phyloP scores from a whole-genome alignment of 768 basidiomycete genomes.

The Pleurotus citrinopileatus region DNA sequence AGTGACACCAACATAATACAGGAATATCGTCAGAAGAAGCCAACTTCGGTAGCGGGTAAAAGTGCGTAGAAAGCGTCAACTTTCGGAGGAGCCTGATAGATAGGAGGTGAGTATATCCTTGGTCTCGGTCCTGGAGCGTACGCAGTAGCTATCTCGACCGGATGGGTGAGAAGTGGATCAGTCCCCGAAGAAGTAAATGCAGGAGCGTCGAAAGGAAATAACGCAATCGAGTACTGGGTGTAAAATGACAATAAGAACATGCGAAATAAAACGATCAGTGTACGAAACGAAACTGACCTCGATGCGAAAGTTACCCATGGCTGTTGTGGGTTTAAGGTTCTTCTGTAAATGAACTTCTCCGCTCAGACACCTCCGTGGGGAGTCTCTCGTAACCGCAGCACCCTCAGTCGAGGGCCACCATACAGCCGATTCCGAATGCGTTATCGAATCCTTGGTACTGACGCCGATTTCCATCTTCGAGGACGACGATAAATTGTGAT shows the following conservation, averaged over 20 bases:
- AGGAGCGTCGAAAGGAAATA: slow-evolving; percentile 33
- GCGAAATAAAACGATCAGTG: neutral
- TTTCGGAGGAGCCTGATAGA: slow-evolving; percentile 15
- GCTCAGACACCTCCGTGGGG: slow-evolving; percentile 21
- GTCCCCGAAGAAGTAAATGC: slow-evolving; percentile 23
- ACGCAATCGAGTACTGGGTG: slow-evolving; percentile 33
- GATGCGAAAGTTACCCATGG: slow-evolving; percentile 35
- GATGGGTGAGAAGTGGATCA: slow-evolving; percentile 24
- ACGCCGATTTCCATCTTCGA: slow-evolving; percentile 6
- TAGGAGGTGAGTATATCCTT: slow-evolving; percentile 26
- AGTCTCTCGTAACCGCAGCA: slow-evolving; percentile 4
- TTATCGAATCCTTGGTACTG: slow-evolving; percentile 23
- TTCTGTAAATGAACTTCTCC: slow-evolving; percentile 35
- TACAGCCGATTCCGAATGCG: slow-evolving; percentile 25
- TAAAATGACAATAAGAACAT: neutral
- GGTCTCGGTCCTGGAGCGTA: slow-evolving; percentile 26
- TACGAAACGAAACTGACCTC: slow-evolving; percentile 27
- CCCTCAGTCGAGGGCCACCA: slow-evolving; percentile 30
- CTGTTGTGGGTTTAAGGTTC: slow-evolving; percentile 33
- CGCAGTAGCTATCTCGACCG: slow-evolving; percentile 32
- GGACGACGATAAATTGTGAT: slow-evolving; percentile 8
- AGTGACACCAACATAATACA: too few species aligned
- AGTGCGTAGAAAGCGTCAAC: neutral
- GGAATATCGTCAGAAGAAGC: neutral
- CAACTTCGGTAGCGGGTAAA: neutral